Base-by-base conservation (phyloP, 495 filamentous ascomycete species). In the Penicillium angulare region DNA sequence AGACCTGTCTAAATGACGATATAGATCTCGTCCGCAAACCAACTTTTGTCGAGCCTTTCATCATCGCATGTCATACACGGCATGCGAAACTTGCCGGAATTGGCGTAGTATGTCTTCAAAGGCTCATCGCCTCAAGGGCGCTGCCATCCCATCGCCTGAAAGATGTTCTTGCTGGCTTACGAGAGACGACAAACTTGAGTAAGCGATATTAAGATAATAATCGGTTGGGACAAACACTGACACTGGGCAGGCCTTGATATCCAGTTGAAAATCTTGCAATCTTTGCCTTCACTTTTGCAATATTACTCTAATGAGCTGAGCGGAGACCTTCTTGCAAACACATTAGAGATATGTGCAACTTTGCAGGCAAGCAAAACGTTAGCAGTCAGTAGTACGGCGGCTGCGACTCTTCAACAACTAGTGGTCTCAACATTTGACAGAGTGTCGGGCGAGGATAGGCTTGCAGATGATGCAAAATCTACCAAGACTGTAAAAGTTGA, bases 261-360 rank as follows among this genome's bases (percentile, higher is more conserved):
- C 2, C 93, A 98, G 59, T 80, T 98, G 43, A 98, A 97, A 69
- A 95, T 97, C 23, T 75, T 98, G 15, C 93, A 98, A 64, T 88
- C 91, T 0, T 73, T 98, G 24, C 93, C 95, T n/a, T 87, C 90
- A 1, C 63, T 98, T 31, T 72, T 97, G 7, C 91, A 97, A 55
- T 93, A 93, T 64, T 97, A 97, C 71, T 84, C 89, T 0, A 79
- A 80, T 48, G 86, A 92, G 35, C 68, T 98, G 22, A 83, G 84
- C 43, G 90, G 87, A 3, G 86, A 92, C 43, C 77, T 96, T 13
- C 77, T 97, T 31, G 86, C 85, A 26, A 87, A 80, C 21, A 84
- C 87, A 3, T 75, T 98, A 55, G 87, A 95, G 62, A 88, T 96
- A 66, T 97, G 93, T 67, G 91, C 90, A 29, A 86, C 87, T 40